Percentiles rank a stretch among this genome's conserved stretches.
These are phyloP conservation scores for Acmispon strigosus DNA, from an alignment of 306 rosid species.

Conservation along the genomic window DNA sequence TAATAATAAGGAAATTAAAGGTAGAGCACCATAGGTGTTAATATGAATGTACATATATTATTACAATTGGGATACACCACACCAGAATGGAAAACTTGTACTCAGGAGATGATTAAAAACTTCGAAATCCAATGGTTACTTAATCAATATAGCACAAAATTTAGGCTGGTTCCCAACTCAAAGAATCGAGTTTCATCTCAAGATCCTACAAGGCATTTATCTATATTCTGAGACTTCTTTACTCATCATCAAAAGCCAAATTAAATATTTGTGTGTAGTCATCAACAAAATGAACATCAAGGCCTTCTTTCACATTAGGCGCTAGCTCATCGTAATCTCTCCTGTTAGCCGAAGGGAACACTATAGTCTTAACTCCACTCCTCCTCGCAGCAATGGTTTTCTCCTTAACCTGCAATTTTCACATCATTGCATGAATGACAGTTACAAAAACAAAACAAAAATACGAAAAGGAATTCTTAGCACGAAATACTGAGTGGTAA, in stretches of 20 bases:
- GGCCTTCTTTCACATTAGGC: slow-evolving; percentile 84
- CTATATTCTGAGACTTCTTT: slow-evolving; percentile 12
- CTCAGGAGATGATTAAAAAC: background rate
- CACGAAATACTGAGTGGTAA: background rate
- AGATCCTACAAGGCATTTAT: slow-evolving; percentile 11
- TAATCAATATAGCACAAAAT: slow-evolving; percentile 19
- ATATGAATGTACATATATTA: slow-evolving; percentile 6
- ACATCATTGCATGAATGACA: slow-evolving; percentile 13
- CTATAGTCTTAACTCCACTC: slow-evolving; percentile 74
- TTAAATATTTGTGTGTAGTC: slow-evolving; percentile 66
- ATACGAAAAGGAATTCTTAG: background rate
- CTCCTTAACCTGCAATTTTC: slow-evolving; percentile 80
- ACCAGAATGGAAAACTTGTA: background rate
- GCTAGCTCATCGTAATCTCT: slow-evolving; percentile 94
- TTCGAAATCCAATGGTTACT: background rate
- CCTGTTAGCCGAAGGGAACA: slow-evolving; percentile 87
- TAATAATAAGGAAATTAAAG: background rate
- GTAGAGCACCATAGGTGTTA: background rate
- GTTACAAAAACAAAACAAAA: slow-evolving; percentile 11
- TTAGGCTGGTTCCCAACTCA: slow-evolving; percentile 33
- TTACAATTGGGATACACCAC: slow-evolving; percentile 24
- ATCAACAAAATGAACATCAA: slow-evolving; percentile 90
- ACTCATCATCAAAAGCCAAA: slow-evolving; percentile 56
- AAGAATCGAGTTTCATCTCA: slow-evolving; percentile 20
- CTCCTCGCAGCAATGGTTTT: slow-evolving; percentile 95